These are phyloP conservation scores for Cinchona pubescens DNA, from an alignment of 257 asterid genomes.

Conservation along the genomic window DNA sequence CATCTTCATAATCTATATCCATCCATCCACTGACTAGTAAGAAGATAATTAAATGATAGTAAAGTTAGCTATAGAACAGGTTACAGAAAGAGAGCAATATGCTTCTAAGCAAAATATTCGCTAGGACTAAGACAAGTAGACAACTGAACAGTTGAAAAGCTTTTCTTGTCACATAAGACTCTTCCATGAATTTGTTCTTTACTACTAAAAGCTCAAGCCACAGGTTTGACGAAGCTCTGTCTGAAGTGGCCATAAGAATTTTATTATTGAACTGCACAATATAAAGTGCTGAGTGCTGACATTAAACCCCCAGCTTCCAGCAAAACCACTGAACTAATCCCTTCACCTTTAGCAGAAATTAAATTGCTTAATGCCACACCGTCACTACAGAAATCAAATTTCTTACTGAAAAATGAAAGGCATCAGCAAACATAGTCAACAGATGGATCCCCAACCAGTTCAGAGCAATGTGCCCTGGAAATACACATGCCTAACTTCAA, in stretches of 20 bases:
- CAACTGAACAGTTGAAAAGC: not conserved
- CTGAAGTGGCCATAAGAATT: not conserved
- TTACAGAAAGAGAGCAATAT: not conserved
- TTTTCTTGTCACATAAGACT: not conserved
- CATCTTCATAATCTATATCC: not conserved
- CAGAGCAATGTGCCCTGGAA: not conserved
- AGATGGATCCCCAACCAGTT: not conserved
- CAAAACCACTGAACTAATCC: not conserved
- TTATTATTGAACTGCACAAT: not conserved
- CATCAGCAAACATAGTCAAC: not conserved
- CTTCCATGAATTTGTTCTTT: not conserved
- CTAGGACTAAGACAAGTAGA: not conserved
- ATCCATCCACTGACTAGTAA: not conserved
- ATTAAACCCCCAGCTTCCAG: not conserved
- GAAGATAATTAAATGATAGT: not conserved
- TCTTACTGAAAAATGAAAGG: not conserved
- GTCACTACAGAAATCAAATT: not conserved
- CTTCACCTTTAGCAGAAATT: not conserved
- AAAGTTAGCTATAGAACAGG: not conserved
- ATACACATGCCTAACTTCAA: not conserved
- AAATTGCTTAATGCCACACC: not conserved
- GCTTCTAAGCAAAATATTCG: not conserved
- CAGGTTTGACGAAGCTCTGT: not conserved
- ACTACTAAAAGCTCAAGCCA: not conserved
- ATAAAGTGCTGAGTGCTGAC: not conserved